A percentile compares a stretch with the other conserved stretches of the same genome.
phyloP scores from a whole-genome alignment of 2,329 filamentous ascomycete species.

The Cladosporium sp. region DNA sequence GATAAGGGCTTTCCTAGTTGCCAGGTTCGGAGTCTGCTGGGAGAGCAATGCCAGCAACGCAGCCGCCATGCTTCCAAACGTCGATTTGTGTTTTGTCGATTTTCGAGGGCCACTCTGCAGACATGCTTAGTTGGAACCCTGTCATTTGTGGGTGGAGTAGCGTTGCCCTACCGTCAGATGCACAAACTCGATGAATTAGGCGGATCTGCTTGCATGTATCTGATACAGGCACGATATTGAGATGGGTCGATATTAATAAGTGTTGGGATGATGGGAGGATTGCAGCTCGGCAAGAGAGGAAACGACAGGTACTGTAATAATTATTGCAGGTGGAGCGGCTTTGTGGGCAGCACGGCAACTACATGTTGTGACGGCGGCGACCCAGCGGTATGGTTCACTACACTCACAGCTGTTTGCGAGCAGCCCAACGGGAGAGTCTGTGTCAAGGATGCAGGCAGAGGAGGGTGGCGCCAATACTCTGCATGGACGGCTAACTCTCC shows the following conservation, averaged over 20 bases:
- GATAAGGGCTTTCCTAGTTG: slow-evolving; percentile 70
- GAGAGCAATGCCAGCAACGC: slow-evolving; percentile 26
- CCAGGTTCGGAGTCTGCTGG: slow-evolving; percentile 53
- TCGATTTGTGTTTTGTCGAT: not conserved
- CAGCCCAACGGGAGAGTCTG: slow-evolving; percentile 21
- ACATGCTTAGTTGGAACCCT: slow-evolving; percentile 12
- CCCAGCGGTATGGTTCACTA: slow-evolving; percentile 22
- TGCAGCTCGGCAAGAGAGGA: not conserved
- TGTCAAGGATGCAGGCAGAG: slow-evolving; percentile 22
- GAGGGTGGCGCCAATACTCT: slow-evolving; percentile 15
- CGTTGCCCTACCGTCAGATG: slow-evolving; percentile 3
- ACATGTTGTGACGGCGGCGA: slow-evolving; percentile 22
- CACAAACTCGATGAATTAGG: not conserved
- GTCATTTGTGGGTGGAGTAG: slow-evolving; percentile 9
- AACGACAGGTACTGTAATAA: not conserved
- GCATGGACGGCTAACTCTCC: slow-evolving; percentile 17
- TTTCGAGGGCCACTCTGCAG: slow-evolving; percentile 4
- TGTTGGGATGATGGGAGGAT: not conserved
- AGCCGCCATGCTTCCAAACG: slow-evolving; percentile 6
- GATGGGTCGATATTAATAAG: not conserved
- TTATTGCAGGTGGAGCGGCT: slow-evolving; percentile 11
- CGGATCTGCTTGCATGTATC: not conserved
- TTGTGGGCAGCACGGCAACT: slow-evolving; percentile 18
- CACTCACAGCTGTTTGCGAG: slow-evolving; percentile 20
- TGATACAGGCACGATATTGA: not conserved